These are phyloP conservation scores for Neostapfia colusana DNA, from an alignment of 176 grass and related monocot species.

Conservation along the genomic window DNA sequence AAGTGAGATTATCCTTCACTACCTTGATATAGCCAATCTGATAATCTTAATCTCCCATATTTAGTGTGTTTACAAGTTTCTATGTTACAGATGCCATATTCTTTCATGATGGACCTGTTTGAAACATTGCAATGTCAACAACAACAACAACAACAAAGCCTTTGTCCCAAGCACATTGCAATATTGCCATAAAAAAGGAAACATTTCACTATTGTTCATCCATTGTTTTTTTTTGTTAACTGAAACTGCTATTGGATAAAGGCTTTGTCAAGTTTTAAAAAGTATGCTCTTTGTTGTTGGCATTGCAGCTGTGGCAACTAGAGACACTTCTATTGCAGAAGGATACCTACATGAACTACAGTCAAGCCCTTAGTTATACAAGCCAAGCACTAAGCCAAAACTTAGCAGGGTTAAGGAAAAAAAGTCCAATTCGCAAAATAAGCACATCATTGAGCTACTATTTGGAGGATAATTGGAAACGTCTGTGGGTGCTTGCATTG, in stretches of 20 bases:
- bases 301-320: conserved; percentile 87
- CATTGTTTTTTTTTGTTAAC: conserved; percentile 9
- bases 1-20: not conserved
- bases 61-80: no score
- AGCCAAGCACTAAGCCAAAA: conserved; percentile 96
- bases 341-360: conserved; percentile 95
- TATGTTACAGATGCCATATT: not conserved
- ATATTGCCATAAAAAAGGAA: no score
- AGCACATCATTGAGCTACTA: conserved; percentile 72
- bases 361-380: conserved; percentile 89
- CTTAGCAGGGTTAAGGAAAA: conserved; percentile 64
- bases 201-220: not conserved
- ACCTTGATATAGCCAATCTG: not conserved
- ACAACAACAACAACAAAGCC: no score
- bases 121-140: no score
- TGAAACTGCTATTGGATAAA: not conserved
- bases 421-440: conserved; percentile 68
- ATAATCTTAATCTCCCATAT: no score
- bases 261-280: conserved; percentile 13
- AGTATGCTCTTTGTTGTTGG: not conserved
- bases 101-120: not conserved
- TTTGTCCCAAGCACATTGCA: no score
- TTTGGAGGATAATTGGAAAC: conserved; percentile 94
- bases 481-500: conserved; percentile 81
- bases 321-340: conserved; percentile 93